A percentile compares a stretch with the other conserved stretches of the same genome.
Evolutionary conservation across 1,284 basidiomycete genomes (phyloP).

Genomic region (Entoloma clypeatum): DNA sequence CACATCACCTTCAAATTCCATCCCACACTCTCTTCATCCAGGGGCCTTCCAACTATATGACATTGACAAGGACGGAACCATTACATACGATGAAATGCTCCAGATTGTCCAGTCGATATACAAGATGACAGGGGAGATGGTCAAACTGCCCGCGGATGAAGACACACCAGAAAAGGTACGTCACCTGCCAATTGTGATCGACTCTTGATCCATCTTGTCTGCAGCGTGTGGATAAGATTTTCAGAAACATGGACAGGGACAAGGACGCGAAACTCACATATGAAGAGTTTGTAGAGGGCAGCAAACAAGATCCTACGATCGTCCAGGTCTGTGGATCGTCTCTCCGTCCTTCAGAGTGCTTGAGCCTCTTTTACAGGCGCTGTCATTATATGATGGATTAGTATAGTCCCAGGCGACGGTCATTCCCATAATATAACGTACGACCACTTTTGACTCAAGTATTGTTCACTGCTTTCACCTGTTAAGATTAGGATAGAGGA

Average conservation of each 20-base stretch:
- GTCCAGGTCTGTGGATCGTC: slow-evolving; percentile 68
- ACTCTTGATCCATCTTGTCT: slow-evolving; percentile 3
- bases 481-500: too few species aligned
- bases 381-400: slow-evolving; percentile 76
- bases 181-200: slow-evolving; percentile 4
- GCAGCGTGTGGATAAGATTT: slow-evolving; percentile 95
- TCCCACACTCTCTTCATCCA: slow-evolving; percentile 34
- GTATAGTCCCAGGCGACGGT: slow-evolving; percentile 47
- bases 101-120: slow-evolving; percentile 95
- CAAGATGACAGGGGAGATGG: slow-evolving; percentile 99
- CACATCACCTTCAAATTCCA: slow-evolving; percentile 14
- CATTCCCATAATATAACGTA: neutral
- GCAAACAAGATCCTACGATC: slow-evolving; percentile 97
- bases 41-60: slow-evolving; percentile 99
- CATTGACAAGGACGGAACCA: slow-evolving; percentile 95
- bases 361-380: slow-evolving; percentile 46
- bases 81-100: slow-evolving; percentile 99
- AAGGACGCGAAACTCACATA: slow-evolving; percentile 88
- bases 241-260: slow-evolving; percentile 89
- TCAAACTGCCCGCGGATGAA: slow-evolving; percentile 95
- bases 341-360: slow-evolving; percentile 15
- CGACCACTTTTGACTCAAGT: neutral
- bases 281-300: slow-evolving; percentile 95
- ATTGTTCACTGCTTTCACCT: neutral
- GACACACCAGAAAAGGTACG: slow-evolving; percentile 97